Conservation (phyloP, 257 asterid species). For the Nicotiana obtusifolia region DNA sequence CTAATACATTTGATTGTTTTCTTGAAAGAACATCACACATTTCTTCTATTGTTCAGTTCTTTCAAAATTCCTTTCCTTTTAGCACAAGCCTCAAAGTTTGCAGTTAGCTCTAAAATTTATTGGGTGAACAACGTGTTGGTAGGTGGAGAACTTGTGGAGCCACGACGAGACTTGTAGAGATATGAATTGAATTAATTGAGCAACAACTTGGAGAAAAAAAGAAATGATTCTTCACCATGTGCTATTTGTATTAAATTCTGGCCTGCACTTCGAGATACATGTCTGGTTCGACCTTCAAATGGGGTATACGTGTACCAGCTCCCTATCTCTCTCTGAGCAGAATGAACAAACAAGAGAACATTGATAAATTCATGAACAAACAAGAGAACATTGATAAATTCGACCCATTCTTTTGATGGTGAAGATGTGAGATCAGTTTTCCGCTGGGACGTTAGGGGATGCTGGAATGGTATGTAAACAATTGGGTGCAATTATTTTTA, state of each 20-base stretch:
- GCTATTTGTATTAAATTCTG: neutral
- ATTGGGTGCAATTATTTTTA: neutral
- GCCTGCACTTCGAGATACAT: neutral
- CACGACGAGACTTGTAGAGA: neutral
- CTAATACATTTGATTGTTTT: conserved; percentile 20
- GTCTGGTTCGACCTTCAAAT: neutral
- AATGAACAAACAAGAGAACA: neutral
- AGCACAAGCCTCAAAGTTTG: neutral
- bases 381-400: neutral
- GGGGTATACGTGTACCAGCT: neutral
- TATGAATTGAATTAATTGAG: neutral
- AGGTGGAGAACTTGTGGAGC: neutral
- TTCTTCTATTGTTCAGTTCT: conserved; percentile 1
- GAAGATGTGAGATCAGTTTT: neutral
- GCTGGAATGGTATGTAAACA: neutral
- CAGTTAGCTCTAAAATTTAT: neutral
- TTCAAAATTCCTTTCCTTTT: neutral
- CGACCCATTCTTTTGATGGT: neutral
- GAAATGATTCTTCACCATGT: neutral
- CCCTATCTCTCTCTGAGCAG: neutral
- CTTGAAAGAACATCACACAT: neutral
- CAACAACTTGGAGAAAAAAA: neutral
- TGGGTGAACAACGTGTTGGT: neutral
- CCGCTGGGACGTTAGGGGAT: too few relatives aligned
- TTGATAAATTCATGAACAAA: neutral